Percentiles rank a stretch among this genome's conserved stretches.
These are phyloP conservation scores for Aspergillus sp. DNA, from an alignment of 2,329 filamentous ascomycete species.

Conservation along the genomic window DNA sequence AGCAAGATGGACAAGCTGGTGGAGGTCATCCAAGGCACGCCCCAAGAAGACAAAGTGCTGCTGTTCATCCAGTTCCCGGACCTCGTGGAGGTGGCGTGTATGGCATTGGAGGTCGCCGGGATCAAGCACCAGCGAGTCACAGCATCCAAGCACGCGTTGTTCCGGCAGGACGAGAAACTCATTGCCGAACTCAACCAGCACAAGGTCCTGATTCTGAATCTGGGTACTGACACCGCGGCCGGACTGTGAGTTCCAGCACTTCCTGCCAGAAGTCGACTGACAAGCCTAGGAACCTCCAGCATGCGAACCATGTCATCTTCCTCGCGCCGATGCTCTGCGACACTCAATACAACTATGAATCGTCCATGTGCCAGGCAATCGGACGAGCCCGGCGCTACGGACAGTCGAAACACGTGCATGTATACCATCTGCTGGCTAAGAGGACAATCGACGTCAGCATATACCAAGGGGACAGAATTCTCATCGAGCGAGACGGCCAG, in stretches of 20 bases:
- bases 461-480: constrained; percentile 27
- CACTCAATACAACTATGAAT: constrained; percentile 46
- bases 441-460: constrained; percentile 40
- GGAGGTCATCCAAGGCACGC: constrained; percentile 34
- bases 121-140: constrained; percentile 31
- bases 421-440: constrained; percentile 43
- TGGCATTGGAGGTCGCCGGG: constrained; percentile 16
- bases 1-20: constrained; percentile 42
- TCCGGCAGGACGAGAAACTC: constrained; percentile 32
- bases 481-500: constrained; percentile 17
- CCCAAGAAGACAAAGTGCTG: constrained; percentile 41
- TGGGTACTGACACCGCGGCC: constrained; percentile 48
- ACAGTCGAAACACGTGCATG: constrained; percentile 48
- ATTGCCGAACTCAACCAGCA: constrained; percentile 26
- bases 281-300: constrained; percentile 47
- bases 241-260: constrained; percentile 44
- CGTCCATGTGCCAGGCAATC: constrained; percentile 54
- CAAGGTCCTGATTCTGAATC: constrained; percentile 49
- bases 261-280: constrained; percentile 6
- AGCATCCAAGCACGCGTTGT: constrained; percentile 17
- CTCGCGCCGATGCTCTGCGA: constrained; percentile 45
- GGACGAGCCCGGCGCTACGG: constrained; percentile 51
- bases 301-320: constrained; percentile 58
- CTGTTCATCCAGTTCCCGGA: constrained; percentile 47
- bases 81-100: constrained; percentile 31